Conservation (phyloP, 129 eudicot species). For the Lonicera japonica region DNA sequence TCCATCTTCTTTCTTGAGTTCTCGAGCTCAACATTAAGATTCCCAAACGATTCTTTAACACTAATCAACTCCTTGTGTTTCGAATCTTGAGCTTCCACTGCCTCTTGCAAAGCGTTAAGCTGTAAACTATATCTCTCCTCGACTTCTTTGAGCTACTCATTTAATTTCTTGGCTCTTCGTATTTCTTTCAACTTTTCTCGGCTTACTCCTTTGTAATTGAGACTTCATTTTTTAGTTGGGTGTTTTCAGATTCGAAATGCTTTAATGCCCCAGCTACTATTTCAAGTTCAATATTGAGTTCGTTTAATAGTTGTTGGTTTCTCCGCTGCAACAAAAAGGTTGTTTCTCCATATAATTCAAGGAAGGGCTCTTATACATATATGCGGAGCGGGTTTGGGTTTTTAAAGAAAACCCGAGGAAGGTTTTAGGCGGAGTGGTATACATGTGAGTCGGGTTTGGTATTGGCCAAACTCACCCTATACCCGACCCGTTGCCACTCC, state of each 20-base stretch:
- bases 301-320: constrained; percentile 36
- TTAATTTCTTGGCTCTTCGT: constrained; percentile 63
- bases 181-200: constrained; percentile 49
- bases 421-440: no score
- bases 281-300: constrained; percentile 61
- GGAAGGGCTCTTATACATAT: no score
- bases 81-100: constrained; percentile 54
- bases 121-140: constrained; percentile 52
- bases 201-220: constrained; percentile 45
- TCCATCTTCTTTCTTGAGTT: constrained; percentile 55
- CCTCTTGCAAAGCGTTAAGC: constrained; percentile 58
- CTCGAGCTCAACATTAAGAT: constrained; percentile 59
- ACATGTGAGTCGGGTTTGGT: no score
- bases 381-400: no score
- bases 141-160: constrained; percentile 38
- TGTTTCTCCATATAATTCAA: no score
- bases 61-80: constrained; percentile 59
- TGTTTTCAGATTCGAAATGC: constrained; percentile 66
- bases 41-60: constrained; percentile 60
- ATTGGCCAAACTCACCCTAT: no score
- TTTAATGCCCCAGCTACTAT: constrained; percentile 47
- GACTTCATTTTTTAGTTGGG: constrained; percentile 48
- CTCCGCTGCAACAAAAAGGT: constrained; percentile 32
- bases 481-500: no score
- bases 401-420: no score